A percentile compares a stretch with the other conserved stretches of the same genome.
These are phyloP conservation scores for Stagonosporopsis vannaccii DNA, from an alignment of 2,329 filamentous ascomycete genomes.

Conservation along the genomic window DNA sequence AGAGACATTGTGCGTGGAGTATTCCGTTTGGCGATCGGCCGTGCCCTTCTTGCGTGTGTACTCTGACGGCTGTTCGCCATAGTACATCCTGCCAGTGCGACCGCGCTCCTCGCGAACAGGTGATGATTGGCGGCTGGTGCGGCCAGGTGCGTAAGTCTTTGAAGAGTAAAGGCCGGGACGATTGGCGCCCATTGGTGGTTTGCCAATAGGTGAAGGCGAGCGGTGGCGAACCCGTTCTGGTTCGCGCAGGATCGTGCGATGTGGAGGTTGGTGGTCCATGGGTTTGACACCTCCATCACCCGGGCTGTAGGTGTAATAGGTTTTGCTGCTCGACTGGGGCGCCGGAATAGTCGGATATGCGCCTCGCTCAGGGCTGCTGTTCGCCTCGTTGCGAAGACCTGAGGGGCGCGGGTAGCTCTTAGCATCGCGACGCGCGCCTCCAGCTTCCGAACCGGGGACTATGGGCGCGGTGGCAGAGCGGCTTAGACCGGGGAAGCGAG, in stretches of 20 bases:
- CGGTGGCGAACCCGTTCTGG: conserved; percentile 36
- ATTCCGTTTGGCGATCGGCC: conserved; percentile 37
- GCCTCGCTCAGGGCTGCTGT: conserved; percentile 33
- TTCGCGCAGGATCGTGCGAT: conserved; percentile 44
- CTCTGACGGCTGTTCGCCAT: conserved; percentile 37
- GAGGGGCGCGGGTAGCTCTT: conserved; percentile 33
- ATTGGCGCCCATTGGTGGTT: conserved; percentile 45
- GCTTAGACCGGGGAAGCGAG: conserved; percentile 39
- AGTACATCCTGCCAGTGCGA: conserved; percentile 30
- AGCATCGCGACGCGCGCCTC: conserved; percentile 40
- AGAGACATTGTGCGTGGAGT: conserved; percentile 40
- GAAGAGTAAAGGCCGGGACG: conserved; percentile 25
- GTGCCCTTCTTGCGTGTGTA: conserved; percentile 22
- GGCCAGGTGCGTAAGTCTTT: conserved; percentile 20
- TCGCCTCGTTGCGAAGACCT: conserved; percentile 41
- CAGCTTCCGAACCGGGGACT: conserved; percentile 29
- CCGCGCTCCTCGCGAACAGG: conserved; percentile 38
- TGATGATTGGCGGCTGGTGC: conserved; percentile 37
- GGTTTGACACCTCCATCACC: conserved; percentile 34
- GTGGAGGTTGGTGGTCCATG: not conserved
- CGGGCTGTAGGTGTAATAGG: conserved; percentile 39
- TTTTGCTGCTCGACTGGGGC: conserved; percentile 29
- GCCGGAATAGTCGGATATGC: conserved; percentile 30
- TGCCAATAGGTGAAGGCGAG: conserved; percentile 38
- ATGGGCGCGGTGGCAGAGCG: conserved; percentile 55